Base-by-base conservation (phyloP, 83 land plant species). In the Thuja plicata region DNA sequence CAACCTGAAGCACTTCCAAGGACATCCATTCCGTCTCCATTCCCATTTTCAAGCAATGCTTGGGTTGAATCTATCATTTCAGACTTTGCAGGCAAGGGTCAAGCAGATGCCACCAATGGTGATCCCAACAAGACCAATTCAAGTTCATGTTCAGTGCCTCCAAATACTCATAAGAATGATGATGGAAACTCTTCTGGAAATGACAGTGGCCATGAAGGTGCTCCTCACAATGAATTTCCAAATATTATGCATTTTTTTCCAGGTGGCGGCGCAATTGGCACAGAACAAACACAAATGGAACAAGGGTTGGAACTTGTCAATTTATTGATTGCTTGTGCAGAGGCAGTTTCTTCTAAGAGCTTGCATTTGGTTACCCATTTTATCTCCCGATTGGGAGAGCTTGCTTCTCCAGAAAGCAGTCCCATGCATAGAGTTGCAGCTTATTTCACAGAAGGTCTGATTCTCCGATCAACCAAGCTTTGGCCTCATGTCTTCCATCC, bases 391-490 rank as follows among this genome's bases (percentile, higher is more conserved):
- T 85, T 96, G 13, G 98, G 98, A 6, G 93, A 91, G 85, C 91
- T 91, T 40, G 96, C 97, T 78, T 94, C 97, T 38, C 98, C 96
- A 7, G 88, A 86, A 24, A 97, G 97, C 35, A 86, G 93, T 74
- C 87, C 96, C 11, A 86, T 95, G 37, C 92, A 91, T 35, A 90
- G 97, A 8, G 86, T 97, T 6, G 91, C 89, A 2, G 97, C 98
- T 37, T 97, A 94, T 88, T 96, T 92, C 91, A 90, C 95, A 57
- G 97, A 95, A 89, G 97, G 93, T 13, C 85, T 96, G n/a, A 93
- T 95, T 21, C 80, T 95, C 15, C 89, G 96, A 24, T 93, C 88
- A 3, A 81, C 93, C 9, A 93, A 90, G 89, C 87, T 92, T 41
- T 94, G 97, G 97, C 96, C 97, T 27, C 89, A 90, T 48, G 88